Evolutionary conservation across 768 basidiomycete species (phyloP), one percentile per base, ranked within the genome.

Genomic region (Termitomyces titanicus): DNA sequence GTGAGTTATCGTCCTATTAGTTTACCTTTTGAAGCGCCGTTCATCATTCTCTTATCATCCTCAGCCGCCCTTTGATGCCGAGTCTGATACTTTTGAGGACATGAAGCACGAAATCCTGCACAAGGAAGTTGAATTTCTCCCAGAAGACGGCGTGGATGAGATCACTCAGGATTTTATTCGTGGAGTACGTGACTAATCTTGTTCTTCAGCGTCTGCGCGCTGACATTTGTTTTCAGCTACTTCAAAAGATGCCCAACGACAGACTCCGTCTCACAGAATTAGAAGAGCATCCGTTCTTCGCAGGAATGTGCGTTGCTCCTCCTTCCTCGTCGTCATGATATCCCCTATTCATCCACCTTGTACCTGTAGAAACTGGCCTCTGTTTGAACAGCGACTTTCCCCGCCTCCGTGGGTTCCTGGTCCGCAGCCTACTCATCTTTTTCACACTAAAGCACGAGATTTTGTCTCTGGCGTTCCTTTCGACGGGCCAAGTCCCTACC

Each of bases 261-360:
- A 29, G 29, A 29, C 29, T 29, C 29, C 29, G 29, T 9, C 29
- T 29, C 29, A 64, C 59, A 6, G 69, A 65, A 27, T 67, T 69
- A 39, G 65, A 63, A n/a, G 57, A 56, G 29, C 70, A 72, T 55
- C 63, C 69, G 0, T 72, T 68, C 55, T 72, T 72, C 46, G 62
- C 55, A 42, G 64, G 65, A 34, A 50, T 69, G 70, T 72, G 40
- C 57, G 70, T 63, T 12, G 27, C 13, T 33, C 34, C 15, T 18
- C 9, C 29, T 29, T 29, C 29, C 29, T 9, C 9, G 9, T 29
- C 29, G 9, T 29, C 29, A 29, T 9, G 29, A 9, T 29, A 29
- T 29, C 9, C 29, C 29, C 29, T 29, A 29, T 29, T 9, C 29
- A 29, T 29, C 29, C 29, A 29, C 29, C 9, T 29, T 9, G 3